Base-by-base conservation (phyloP, 148 eudicot species). In the Chenopodium formosanum region DNA sequence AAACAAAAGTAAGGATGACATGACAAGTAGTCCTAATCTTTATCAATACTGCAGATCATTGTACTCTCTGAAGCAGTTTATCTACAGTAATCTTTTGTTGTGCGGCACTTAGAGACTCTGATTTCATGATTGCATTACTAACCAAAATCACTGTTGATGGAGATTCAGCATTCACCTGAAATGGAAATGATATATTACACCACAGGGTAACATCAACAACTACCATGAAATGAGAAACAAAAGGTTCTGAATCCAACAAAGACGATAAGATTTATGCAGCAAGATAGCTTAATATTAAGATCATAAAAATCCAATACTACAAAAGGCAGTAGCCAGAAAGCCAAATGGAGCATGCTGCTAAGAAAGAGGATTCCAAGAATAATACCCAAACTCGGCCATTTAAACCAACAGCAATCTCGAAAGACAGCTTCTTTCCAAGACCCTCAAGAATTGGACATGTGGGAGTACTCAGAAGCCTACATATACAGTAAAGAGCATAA, bases 321-420 rank as follows among this genome's bases (percentile, higher is more conserved):
- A 34, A 47, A 31, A 37, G 27, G 23, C 23, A 81, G 73, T 47
- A 73, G 14, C 16, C 19, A 71, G n/a, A 73, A 23, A 25, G 9
- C 14, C 27, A 37, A 44, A 46, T 13, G 14, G 72, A 10, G 23
- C n/a, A 70, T 50, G 81, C 29, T 70, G 3, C 23, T 4, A 58
- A 56, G 22, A 50, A 70, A 63, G 40, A 48, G 52, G 68, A 22
- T n/a, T 25, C 58, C 52, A 76, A 79, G 78, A 82, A 44, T 20
- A 73, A 79, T 92, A 96, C 99, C 99, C 98, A 97, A 83, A 97
- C 92, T 82, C 98, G 94, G 74, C 97, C 99, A 75, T 97, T 97
- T 79, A 91, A 79, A 76, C 99, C 98, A 80, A 91, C 92, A 5
- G 99, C 99, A 77, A 89, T 92, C 90, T 97, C 99, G 72, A 94